Conservation (phyloP, 495 filamentous ascomycete species). For the Aspergillus hancockii region DNA sequence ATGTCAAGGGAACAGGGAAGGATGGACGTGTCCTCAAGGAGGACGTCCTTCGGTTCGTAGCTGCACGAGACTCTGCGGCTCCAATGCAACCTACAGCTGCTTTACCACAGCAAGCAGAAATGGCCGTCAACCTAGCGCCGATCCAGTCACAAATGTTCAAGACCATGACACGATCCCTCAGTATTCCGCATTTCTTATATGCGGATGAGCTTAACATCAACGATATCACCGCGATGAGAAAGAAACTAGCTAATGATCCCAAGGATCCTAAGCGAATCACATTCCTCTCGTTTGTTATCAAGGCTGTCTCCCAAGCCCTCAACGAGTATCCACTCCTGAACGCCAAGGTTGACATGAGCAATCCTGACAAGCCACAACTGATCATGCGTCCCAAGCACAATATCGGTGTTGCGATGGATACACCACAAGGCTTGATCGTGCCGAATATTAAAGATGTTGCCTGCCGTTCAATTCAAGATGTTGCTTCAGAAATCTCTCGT, state of each 20-base stretch:
- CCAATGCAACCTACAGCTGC: slow-evolving; percentile 18
- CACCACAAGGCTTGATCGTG: slow-evolving; percentile 83
- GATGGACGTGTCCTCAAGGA: slow-evolving; percentile 92
- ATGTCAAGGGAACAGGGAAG: slow-evolving; percentile 83
- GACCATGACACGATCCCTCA: slow-evolving; percentile 90
- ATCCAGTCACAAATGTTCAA: slow-evolving; percentile 96
- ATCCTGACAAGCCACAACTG: slow-evolving; percentile 63
- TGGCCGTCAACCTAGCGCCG: slow-evolving; percentile 63
- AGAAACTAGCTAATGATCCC: slow-evolving; percentile 52
- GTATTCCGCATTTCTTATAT: slow-evolving; percentile 92
- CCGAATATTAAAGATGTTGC: slow-evolving; percentile 92
- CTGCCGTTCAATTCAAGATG: slow-evolving; percentile 66
- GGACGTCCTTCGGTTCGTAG: slow-evolving; percentile 77
- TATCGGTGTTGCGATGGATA: slow-evolving; percentile 96
- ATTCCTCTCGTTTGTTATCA: slow-evolving; percentile 91
- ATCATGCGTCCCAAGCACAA: slow-evolving; percentile 83
- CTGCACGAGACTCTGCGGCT: slow-evolving; percentile 27
- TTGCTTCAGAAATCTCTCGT: slow-evolving; percentile 74
- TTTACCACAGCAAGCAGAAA: slow-evolving; percentile 61
- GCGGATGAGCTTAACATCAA: slow-evolving; percentile 82
- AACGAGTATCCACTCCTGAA: slow-evolving; percentile 84
- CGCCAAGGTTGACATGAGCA: slow-evolving; percentile 68
- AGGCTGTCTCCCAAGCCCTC: slow-evolving; percentile 85
- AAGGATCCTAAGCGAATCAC: slow-evolving; percentile 65
- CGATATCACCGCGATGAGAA: slow-evolving; percentile 66